Percentiles rank a stretch among this genome's conserved stretches.
phyloP scores from a whole-genome alignment of 306 rosid genomes.

The Quercus ilex region DNA sequence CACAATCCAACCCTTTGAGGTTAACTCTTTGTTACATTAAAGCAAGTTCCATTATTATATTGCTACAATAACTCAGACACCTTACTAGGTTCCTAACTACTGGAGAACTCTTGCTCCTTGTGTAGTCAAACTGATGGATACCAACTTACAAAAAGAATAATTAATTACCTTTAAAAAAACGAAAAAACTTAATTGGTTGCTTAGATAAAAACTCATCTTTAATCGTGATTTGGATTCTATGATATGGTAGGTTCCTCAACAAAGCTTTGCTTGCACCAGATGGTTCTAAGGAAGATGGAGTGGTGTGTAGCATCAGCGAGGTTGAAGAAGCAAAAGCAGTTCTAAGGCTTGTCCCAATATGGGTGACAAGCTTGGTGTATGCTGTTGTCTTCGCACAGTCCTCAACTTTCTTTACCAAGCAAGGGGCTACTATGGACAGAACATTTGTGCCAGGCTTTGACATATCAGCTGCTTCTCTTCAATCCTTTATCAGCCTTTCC shows the following conservation, averaged over 20 bases:
- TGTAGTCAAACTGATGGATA: not conserved
- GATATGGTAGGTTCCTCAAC: conserved; percentile 35
- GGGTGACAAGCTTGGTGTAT: conserved; percentile 33
- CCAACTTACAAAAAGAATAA: not conserved
- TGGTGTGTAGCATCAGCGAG: conserved; percentile 22
- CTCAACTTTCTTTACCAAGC: conserved; percentile 34
- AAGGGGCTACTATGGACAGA: conserved; percentile 37
- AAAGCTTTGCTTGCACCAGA: conserved; percentile 29
- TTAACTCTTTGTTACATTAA: not conserved
- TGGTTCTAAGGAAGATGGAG: conserved; percentile 16
- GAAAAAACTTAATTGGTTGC: not conserved
- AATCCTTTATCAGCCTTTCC: conserved; percentile 4
- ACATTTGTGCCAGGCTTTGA: conserved; percentile 4
- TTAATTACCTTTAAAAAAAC: not conserved
- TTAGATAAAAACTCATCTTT: not conserved
- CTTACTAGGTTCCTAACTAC: not conserved
- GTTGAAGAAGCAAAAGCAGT: conserved; percentile 47
- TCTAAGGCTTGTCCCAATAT: conserved; percentile 42
- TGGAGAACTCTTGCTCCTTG: not conserved
- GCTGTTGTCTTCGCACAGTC: conserved; percentile 36
- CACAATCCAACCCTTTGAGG: not conserved
- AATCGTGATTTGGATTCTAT: not conserved
- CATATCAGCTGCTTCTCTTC: conserved; percentile 22
- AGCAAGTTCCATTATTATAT: not conserved
- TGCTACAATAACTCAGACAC: not conserved